Evolutionary conservation across 78 protist genomes (phyloP).

Genomic region (Goniomonas avonlea): DNA sequence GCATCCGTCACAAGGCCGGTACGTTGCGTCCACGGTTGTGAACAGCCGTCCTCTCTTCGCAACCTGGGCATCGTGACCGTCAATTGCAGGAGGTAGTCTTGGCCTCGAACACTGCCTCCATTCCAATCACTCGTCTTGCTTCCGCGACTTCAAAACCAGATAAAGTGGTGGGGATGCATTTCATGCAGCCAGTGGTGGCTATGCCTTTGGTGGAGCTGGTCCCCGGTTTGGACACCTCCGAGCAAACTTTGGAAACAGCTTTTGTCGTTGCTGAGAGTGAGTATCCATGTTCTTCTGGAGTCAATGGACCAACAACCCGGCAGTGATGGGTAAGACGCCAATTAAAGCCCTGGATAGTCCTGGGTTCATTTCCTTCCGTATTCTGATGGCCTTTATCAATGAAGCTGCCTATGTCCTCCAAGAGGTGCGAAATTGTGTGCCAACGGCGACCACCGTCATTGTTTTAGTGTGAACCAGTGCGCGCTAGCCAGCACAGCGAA

Average conservation of each 20-base stretch:
- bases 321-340: background rate
- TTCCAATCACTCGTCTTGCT: too few species aligned
- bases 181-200: too few species aligned
- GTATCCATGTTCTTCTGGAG: too few species aligned
- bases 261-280: background rate
- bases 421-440: background rate
- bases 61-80: too few species aligned
- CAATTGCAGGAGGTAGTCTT: too few species aligned
- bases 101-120: too few species aligned
- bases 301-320: too few species aligned
- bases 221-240: background rate
- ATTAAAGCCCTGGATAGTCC: background rate
- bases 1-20: too few species aligned
- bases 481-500: background rate
- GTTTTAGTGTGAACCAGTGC: background rate
- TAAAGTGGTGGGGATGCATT: too few species aligned
- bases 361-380: slow-evolving; percentile 18
- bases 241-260: background rate
- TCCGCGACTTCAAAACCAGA: too few species aligned
- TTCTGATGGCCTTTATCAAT: slow-evolving; percentile 23
- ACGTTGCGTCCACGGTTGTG: too few species aligned
- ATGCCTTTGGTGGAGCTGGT: background rate
- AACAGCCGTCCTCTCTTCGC: too few species aligned
- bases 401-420: slow-evolving; percentile 20
- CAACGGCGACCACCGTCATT: background rate